Conservation (phyloP, 23 red algal genomes). For the Cyanidiococcus yangmingshanensis region DNA sequence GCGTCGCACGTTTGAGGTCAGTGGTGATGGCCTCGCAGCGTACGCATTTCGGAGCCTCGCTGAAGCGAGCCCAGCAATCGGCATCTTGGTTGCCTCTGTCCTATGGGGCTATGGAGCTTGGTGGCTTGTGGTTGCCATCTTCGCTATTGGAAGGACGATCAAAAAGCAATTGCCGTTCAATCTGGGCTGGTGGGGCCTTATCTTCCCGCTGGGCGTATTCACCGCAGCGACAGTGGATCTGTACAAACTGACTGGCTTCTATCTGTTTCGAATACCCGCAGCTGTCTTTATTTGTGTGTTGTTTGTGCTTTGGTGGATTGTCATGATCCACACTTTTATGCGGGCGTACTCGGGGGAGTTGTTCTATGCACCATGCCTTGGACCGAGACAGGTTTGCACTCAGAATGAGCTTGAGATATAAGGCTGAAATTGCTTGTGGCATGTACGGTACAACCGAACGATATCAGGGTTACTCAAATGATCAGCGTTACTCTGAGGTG, state of each 20-base stretch:
- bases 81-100: conserved; percentile 16
- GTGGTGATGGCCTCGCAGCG: conserved; percentile 2
- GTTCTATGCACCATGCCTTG: conserved; percentile 25
- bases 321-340: conserved; percentile 20
- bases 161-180: conserved; percentile 24
- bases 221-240: conserved; percentile 20
- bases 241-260: conserved; percentile 20
- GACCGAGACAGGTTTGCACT: background rate
- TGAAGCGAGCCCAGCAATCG: background rate
- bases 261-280: conserved; percentile 20
- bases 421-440: too few relatives aligned
- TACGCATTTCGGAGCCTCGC: conserved; percentile 13
- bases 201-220: conserved; percentile 30
- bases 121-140: conserved; percentile 27
- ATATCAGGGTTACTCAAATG: too few relatives aligned
- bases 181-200: conserved; percentile 29
- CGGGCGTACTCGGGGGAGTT: conserved; percentile 22
- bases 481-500: too few relatives aligned
- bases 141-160: conserved; percentile 12
- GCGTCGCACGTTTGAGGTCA: background rate
- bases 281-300: conserved; percentile 22
- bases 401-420: background rate
- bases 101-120: conserved; percentile 32
- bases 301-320: conserved; percentile 25
- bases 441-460: too few relatives aligned